Evolutionary conservation across 257 asterid species (phyloP).

Genomic region (Thymus quinquecostatus): DNA sequence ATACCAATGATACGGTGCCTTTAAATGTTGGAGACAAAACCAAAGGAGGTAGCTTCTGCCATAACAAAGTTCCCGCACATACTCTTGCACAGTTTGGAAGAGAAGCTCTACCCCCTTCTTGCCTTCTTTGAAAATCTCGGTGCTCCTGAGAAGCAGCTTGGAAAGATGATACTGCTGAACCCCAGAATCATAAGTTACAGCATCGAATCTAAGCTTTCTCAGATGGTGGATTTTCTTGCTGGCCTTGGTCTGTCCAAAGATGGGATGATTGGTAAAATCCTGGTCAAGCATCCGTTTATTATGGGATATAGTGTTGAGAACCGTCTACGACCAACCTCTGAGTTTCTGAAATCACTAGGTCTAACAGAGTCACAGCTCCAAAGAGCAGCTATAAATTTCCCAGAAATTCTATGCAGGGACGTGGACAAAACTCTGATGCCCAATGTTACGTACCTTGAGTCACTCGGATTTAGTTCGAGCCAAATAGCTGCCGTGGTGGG

Average conservation of each 20-base stretch:
- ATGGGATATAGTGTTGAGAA: slow-evolving; percentile 90
- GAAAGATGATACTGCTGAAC: slow-evolving; percentile 79
- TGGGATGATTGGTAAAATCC: slow-evolving; percentile 71
- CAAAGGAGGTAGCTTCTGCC: too few species aligned
- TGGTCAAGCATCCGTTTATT: slow-evolving; percentile 78
- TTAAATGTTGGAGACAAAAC: too few species aligned
- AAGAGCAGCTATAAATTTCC: slow-evolving; percentile 61
- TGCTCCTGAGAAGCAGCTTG: slow-evolving; percentile 78
- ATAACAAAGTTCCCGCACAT: slow-evolving; percentile 84
- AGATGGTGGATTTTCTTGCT: slow-evolving; percentile 75
- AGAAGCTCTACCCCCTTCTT: slow-evolving; percentile 93
- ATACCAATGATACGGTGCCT: too few species aligned
- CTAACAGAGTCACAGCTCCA: slow-evolving; percentile 67
- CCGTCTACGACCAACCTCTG: slow-evolving; percentile 73
- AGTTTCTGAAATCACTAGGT: slow-evolving; percentile 77
- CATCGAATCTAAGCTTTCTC: slow-evolving; percentile 83
- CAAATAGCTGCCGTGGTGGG: slow-evolving; percentile 74
- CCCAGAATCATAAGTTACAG: slow-evolving; percentile 93
- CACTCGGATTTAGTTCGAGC: slow-evolving; percentile 62
- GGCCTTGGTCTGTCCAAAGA: slow-evolving; percentile 66
- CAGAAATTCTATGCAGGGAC: slow-evolving; percentile 88
- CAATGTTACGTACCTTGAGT: slow-evolving; percentile 60
- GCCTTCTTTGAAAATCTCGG: slow-evolving; percentile 94
- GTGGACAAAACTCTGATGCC: slow-evolving; percentile 72
- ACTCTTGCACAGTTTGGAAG: slow-evolving; percentile 85